Conservation (phyloP, 2,329 filamentous ascomycete species). For the Ceratocystis ficicola region DNA sequence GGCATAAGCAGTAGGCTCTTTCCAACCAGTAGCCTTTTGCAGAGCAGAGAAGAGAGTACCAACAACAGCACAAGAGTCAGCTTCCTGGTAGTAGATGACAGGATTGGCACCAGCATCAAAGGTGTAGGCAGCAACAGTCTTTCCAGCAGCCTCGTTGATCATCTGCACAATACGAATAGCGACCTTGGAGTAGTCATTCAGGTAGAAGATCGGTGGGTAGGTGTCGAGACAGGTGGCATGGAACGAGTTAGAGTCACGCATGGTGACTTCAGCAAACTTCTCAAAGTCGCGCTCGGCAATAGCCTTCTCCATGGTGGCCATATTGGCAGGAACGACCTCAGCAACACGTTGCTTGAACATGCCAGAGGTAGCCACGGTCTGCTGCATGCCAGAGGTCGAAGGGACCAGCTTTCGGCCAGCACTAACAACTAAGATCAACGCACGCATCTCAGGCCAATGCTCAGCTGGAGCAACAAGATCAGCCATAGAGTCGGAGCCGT, state of each 20-base stretch:
- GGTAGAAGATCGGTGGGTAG: conserved; percentile 94
- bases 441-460: conserved; percentile 94
- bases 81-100: conserved; percentile 85
- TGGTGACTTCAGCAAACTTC: conserved; percentile 77
- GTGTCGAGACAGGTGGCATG: conserved; percentile 92
- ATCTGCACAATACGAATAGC: conserved; percentile 80
- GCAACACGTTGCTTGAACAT: conserved; percentile 68
- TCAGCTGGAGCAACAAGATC: conserved; percentile 76
- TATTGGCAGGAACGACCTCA: conserved; percentile 67
- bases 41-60: conserved; percentile 64
- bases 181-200: conserved; percentile 84
- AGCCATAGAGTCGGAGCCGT: conserved; percentile 78
- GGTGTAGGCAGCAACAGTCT: conserved; percentile 80
- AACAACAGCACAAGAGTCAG: conserved; percentile 60
- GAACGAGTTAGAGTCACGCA: conserved; percentile 95
- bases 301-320: conserved; percentile 74
- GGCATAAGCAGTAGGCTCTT: conserved; percentile 37
- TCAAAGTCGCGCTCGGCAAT: conserved; percentile 70
- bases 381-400: conserved; percentile 91
- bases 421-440: conserved; percentile 78
- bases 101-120: conserved; percentile 97
- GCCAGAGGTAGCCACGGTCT: conserved; percentile 82
- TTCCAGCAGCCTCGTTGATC: conserved; percentile 70
- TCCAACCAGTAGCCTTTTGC: conserved; percentile 58
- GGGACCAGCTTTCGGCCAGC: conserved; percentile 93